These are phyloP conservation scores for Choricystis sp. DNA, from an alignment of 139 green algal species.

Conservation along the genomic window DNA sequence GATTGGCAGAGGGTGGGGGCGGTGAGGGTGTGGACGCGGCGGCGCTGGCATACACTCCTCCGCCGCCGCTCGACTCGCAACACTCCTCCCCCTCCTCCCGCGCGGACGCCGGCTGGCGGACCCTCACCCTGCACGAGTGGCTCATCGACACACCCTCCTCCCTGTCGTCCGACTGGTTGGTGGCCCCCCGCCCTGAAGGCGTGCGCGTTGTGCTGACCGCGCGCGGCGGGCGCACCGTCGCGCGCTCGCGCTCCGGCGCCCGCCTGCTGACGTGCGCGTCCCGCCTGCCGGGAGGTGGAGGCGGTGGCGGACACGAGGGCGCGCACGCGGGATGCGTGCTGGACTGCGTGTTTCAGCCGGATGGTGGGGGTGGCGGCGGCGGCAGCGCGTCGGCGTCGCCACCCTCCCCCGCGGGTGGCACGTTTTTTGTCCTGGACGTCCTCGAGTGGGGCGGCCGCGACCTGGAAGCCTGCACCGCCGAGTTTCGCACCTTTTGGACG, in stretches of 20 bases:
- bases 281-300: constrained; percentile 27
- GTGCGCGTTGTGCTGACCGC: constrained; percentile 61
- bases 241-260: constrained; percentile 26
- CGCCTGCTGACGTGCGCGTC: constrained; percentile 43
- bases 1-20: too few species aligned
- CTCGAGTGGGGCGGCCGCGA: constrained; percentile 72
- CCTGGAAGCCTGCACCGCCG: constrained; percentile 58
- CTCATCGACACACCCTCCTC: not conserved
- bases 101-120: too few species aligned
- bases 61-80: too few species aligned
- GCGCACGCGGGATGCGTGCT: constrained; percentile 48
- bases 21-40: too few species aligned
- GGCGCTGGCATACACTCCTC: too few species aligned
- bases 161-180: constrained; percentile 36
- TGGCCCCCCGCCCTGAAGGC: constrained; percentile 66
- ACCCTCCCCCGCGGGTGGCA: too few species aligned
- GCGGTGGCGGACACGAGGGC: not conserved
- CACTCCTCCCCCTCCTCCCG: too few species aligned
- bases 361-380: not conserved
- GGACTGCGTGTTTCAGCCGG: constrained; percentile 49
- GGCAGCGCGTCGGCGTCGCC: not conserved
- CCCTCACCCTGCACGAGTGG: too few species aligned
- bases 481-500: constrained; percentile 74
- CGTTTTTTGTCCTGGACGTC: constrained; percentile 33
- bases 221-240: constrained; percentile 22